Evolutionary conservation across 345 rosid genomes (phyloP), one percentile per base, ranked within the genome.

Genomic region (Gossypioides kirkii): DNA sequence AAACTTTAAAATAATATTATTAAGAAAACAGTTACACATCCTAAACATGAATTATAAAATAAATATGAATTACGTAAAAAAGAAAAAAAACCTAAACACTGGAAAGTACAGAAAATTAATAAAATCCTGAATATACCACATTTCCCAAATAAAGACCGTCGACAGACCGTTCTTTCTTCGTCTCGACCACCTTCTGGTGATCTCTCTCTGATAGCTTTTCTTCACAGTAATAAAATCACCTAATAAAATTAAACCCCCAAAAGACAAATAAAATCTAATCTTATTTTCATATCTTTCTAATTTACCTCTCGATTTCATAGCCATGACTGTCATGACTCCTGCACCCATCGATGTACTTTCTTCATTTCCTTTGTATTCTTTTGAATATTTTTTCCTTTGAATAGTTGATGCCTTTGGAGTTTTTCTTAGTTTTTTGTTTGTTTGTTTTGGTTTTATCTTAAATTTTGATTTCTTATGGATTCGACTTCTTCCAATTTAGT

Each of bases 281-380:
- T 20, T 62, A 10, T 22, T 61, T 17, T 36, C 45, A 1, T 4
- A 65, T 50, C 50, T 18, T 13, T 47, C 2, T 22, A 46, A 2
- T 4, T 6, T 10, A 49, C 26, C 17, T 46, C 71, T 50, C 63
- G 26, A 26, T 22, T 42, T 66, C 61, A 25, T 55, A 70, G 50
- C 81, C 76, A 87, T 89, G 93, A 89, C 90, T 70, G 78, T 87
- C 73, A 84, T 87, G 87, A 84, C 88, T 6, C 87, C 89, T 45
- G 87, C 90, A 56, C 86, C 90, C 11, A 76, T 84, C 55, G 90
- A 84, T 74, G 93, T 89, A 84, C 55, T 54, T 18, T 18, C 36
- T 36, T 11, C 16, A 50, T 67, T 42, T 71, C 23, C 32, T 42
- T 38, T 3, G 4, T 20, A 52, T 32, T 70, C 62, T 10, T 28